A percentile compares a stretch with the other conserved stretches of the same genome.
These are phyloP conservation scores for Coniochaeta sp. DNA, from an alignment of 2,329 filamentous ascomycete genomes.

Conservation along the genomic window DNA sequence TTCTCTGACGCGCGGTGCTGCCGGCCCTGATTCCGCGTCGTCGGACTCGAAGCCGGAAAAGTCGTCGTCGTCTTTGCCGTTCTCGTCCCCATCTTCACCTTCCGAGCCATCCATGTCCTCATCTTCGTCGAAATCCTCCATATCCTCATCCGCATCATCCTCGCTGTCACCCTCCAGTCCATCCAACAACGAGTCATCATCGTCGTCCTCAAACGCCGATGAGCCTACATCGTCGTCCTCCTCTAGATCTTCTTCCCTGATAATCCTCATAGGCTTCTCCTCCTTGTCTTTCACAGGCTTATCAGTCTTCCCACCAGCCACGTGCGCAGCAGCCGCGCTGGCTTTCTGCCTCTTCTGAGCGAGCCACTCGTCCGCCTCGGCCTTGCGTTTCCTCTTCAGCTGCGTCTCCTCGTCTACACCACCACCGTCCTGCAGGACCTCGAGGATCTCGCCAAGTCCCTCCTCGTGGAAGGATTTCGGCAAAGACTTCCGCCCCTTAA, in stretches of 20 bases:
- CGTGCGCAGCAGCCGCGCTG: conserved; percentile 4
- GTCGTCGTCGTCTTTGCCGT: conserved; percentile 23
- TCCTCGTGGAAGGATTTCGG: conserved; percentile 73
- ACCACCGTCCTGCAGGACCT: conserved; percentile 48
- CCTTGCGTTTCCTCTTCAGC: conserved; percentile 56
- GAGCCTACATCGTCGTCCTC: conserved; percentile 13
- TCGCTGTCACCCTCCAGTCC: conserved; percentile 20
- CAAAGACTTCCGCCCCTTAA: conserved; percentile 69
- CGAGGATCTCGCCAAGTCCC: conserved; percentile 72
- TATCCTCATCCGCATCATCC: conserved; percentile 17
- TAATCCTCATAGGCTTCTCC: conserved; percentile 3
- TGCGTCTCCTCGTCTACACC: conserved; percentile 39
- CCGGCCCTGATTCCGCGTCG: conserved; percentile 19
- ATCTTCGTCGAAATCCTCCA: conserved; percentile 17
- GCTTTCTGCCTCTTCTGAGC: conserved; percentile 49
- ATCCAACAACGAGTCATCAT: conserved; percentile 12
- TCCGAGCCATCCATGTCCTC: conserved; percentile 24
- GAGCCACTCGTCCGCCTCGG: conserved; percentile 54
- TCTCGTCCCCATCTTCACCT: conserved; percentile 24
- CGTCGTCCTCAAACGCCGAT: conserved; percentile 14
- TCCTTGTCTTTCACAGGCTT: conserved; percentile 8
- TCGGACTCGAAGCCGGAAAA: conserved; percentile 34
- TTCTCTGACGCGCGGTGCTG: conserved; percentile 53
- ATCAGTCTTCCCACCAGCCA: conserved; percentile 4
- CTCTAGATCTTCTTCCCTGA: not conserved